Evolutionary conservation across 2,329 filamentous ascomycete species (phyloP).

Genomic region (Penicillium sp.): DNA sequence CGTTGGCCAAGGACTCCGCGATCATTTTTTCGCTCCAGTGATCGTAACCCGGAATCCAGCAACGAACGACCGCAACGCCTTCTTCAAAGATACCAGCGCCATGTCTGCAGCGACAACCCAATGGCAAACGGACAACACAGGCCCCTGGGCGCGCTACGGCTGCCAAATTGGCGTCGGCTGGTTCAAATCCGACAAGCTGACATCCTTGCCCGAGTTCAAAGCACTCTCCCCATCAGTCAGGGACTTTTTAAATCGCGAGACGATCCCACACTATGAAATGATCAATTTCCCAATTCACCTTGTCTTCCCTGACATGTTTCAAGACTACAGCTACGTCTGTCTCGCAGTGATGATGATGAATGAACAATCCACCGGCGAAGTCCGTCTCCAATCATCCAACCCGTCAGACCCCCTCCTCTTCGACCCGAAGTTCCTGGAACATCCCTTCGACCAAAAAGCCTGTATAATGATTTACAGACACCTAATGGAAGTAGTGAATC

Average conservation of each 20-base stretch:
- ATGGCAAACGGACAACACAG: constrained; percentile 47
- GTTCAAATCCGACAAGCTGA: constrained; percentile 45
- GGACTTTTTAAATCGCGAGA: constrained; percentile 47
- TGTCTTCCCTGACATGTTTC: constrained; percentile 39
- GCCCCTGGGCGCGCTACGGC: constrained; percentile 35
- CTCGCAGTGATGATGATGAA: constrained; percentile 54
- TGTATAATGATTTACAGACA: constrained; percentile 52
- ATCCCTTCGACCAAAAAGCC: constrained; percentile 55
- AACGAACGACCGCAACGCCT: constrained; percentile 45
- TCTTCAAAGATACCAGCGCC: constrained; percentile 32
- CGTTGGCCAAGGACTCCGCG: constrained; percentile 47
- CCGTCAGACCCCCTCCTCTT: constrained; percentile 52
- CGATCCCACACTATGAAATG: constrained; percentile 59
- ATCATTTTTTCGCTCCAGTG: constrained; percentile 39
- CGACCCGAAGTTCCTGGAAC: constrained; percentile 53
- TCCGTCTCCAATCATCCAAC: constrained; percentile 54
- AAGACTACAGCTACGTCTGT: constrained; percentile 44
- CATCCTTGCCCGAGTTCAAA: constrained; percentile 49
- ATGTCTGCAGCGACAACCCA: constrained; percentile 30
- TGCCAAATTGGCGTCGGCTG: constrained; percentile 38
- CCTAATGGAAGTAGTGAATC: constrained; percentile 42
- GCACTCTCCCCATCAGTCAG: constrained; percentile 48
- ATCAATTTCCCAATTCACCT: constrained; percentile 49
- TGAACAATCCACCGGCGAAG: constrained; percentile 52
- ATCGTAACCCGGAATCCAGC: constrained; percentile 41